phyloP scores from a whole-genome alignment of 345 rosid species.

The Dipteronia sinensis region DNA sequence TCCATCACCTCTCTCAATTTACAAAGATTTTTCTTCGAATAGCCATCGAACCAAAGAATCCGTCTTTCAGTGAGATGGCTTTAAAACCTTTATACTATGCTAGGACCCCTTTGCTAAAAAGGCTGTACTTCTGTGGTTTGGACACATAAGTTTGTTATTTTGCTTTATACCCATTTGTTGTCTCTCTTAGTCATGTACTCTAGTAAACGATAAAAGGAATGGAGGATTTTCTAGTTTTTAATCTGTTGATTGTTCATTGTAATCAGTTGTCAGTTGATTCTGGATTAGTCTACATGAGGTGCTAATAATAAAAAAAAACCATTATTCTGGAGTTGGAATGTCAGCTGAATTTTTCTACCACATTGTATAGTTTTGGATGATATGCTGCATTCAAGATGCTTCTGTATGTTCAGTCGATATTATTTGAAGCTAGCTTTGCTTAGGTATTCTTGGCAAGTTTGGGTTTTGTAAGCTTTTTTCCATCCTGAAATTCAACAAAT shows the following conservation, averaged over 20 bases:
- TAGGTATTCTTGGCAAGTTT: neutral
- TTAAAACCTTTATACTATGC: neutral
- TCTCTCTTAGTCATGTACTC: neutral
- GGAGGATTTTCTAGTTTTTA: neutral
- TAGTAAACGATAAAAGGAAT: neutral
- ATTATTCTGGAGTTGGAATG: neutral
- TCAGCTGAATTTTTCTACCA: neutral
- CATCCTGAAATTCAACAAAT: neutral
- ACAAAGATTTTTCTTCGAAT: neutral
- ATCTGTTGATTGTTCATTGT: neutral
- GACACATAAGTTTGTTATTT: neutral
- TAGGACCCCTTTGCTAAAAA: neutral
- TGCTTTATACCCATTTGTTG: neutral
- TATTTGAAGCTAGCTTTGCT: neutral
- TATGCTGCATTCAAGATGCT: conserved; percentile 1
- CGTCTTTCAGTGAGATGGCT: neutral
- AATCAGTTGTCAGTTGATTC: neutral
- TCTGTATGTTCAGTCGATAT: neutral
- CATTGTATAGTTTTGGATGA: neutral
- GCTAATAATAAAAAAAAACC: neutral
- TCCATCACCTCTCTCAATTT: neutral
- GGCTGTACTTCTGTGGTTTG: neutral
- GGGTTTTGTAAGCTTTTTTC: neutral
- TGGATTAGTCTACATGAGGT: neutral
- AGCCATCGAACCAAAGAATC: neutral